Evolutionary conservation across 331 rosid genomes (phyloP).

Genomic region (Quercus tomentella): DNA sequence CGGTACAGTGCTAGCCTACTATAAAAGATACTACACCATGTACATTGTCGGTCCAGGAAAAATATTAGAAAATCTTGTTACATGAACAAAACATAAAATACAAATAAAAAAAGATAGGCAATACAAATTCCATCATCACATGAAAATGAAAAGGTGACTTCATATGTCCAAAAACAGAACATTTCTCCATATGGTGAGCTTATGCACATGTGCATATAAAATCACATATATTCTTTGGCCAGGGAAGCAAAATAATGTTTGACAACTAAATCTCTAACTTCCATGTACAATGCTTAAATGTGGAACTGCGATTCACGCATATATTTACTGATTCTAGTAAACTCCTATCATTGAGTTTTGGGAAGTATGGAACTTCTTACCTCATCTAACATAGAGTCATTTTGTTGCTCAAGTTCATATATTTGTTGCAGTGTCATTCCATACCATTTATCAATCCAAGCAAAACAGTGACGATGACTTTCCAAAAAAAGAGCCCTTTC

Average conservation of each 20-base stretch:
- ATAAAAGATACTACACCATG: neutral
- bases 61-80: neutral
- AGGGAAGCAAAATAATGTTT: neutral
- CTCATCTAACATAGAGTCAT: slow-evolving; percentile 19
- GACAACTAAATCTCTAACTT: neutral
- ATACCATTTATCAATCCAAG: slow-evolving; percentile 48
- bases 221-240: neutral
- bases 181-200: too few relatives aligned
- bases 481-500: slow-evolving; percentile 47
- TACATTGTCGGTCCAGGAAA: neutral
- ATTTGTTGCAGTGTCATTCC: slow-evolving; percentile 34
- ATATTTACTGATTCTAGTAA: neutral
- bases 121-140: neutral
- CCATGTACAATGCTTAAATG: neutral
- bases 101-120: neutral
- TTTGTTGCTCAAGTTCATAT: slow-evolving; percentile 24
- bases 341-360: neutral
- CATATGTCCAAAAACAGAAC: too few relatives aligned
- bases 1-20: neutral
- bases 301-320: neutral
- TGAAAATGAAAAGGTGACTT: too few relatives aligned
- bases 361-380: slow-evolving; percentile 14
- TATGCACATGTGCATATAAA: neutral
- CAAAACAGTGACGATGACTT: slow-evolving; percentile 40
- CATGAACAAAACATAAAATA: neutral